phyloP scores from a whole-genome alignment of 306 rosid species.

The Adenanthera pavonina region DNA sequence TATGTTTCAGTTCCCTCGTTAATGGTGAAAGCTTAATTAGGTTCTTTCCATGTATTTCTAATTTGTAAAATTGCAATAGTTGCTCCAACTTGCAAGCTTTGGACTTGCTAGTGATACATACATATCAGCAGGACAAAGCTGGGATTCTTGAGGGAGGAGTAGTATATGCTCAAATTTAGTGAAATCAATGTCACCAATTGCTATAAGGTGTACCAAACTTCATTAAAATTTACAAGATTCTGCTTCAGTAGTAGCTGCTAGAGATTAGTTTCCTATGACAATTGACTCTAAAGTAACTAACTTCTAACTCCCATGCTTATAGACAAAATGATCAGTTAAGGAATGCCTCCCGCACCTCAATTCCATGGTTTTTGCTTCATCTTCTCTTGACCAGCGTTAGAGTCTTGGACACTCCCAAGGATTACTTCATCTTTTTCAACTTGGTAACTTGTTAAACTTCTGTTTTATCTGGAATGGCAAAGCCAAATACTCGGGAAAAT shows the following conservation, averaged over 20 bases:
- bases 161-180: not conserved
- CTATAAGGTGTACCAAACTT: not conserved
- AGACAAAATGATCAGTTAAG: not conserved
- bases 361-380: not conserved
- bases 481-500: not conserved
- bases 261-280: not conserved
- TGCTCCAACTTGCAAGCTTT: not conserved
- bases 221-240: not conserved
- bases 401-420: not conserved
- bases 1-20: not conserved
- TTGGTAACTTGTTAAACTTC: not conserved
- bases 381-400: not conserved
- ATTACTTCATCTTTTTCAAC: not conserved
- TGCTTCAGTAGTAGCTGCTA: not conserved
- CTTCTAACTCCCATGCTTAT: not conserved
- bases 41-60: not conserved
- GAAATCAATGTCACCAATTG: not conserved
- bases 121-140: not conserved
- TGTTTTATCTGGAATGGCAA: not conserved
- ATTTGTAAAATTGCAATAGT: not conserved
- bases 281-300: not conserved
- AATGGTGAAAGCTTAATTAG: not conserved
- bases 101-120: not conserved
- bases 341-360: not conserved
- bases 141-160: not conserved